Percentiles rank a stretch among this genome's conserved stretches.
Evolutionary conservation across 345 rosid species (phyloP).

Genomic region (Brassica napus): DNA sequence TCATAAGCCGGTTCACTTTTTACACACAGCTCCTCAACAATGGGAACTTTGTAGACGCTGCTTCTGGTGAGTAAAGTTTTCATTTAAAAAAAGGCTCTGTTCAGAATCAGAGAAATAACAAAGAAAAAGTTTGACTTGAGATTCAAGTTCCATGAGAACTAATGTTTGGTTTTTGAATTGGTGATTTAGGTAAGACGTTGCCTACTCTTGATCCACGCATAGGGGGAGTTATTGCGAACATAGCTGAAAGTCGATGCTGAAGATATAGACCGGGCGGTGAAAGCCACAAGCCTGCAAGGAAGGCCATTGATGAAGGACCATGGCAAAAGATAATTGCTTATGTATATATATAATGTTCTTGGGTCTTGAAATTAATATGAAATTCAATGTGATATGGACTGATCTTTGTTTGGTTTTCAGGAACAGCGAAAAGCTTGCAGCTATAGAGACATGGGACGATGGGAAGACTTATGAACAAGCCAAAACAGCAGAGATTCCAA

Average conservation of each 20-base stretch:
- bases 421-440: constrained; percentile 82
- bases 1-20: too few relatives aligned
- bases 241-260: constrained; percentile 89
- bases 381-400: constrained; percentile 1
- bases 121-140: too few relatives aligned
- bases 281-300: constrained; percentile 65
- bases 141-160: neutral
- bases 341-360: constrained; percentile 38
- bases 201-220: constrained; percentile 87
- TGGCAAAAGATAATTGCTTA: constrained; percentile 94
- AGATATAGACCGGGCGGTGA: constrained; percentile 78
- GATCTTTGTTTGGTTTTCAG: constrained; percentile 45
- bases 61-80: too few relatives aligned
- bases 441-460: constrained; percentile 90
- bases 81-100: too few relatives aligned
- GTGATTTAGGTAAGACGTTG: constrained; percentile 64
- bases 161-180: neutral
- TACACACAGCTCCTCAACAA: too few relatives aligned
- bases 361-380: neutral
- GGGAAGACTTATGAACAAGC: constrained; percentile 88
- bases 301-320: constrained; percentile 95
- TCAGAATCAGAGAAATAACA: too few relatives aligned
- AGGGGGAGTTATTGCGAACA: constrained; percentile 76
- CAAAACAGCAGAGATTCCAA: constrained; percentile 57
- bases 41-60: too few relatives aligned